Evolutionary conservation across 768 basidiomycete genomes (phyloP).

Genomic region (Russula vinacea): DNA sequence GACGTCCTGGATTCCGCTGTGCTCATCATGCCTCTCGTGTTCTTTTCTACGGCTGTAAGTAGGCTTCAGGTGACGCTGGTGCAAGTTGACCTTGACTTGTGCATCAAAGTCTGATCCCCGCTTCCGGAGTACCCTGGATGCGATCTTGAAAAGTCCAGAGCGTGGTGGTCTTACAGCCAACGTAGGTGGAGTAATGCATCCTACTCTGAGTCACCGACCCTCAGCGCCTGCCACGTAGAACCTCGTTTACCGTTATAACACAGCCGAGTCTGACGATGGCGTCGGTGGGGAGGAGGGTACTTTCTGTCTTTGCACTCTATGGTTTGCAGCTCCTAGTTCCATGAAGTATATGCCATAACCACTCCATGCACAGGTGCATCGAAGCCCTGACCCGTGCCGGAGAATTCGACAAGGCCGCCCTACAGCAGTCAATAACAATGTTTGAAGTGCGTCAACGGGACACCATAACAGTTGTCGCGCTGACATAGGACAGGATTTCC

Average conservation of each 20-base stretch:
- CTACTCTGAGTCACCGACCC: neutral
- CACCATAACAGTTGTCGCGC: neutral
- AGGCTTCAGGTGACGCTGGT: neutral
- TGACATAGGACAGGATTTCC: conserved; percentile 54
- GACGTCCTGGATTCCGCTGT: conserved; percentile 82
- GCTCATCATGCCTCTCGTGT: conserved; percentile 89
- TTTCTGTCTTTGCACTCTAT: conserved; percentile 85
- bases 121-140: conserved; percentile 80
- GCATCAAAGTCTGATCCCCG: conserved; percentile 70
- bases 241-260: conserved; percentile 88
- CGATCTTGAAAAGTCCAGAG: conserved; percentile 82
- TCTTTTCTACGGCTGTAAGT: conserved; percentile 80
- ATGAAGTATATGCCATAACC: neutral
- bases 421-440: conserved; percentile 74
- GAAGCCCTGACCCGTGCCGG: conserved; percentile 90
- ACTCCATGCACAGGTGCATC: conserved; percentile 55
- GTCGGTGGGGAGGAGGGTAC: conserved; percentile 96
- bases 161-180: conserved; percentile 90
- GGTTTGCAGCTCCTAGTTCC: conserved; percentile 40
- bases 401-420: conserved; percentile 62
- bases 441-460: conserved; percentile 62
- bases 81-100: neutral
- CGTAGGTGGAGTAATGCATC: conserved; percentile 39
- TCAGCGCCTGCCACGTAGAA: conserved; percentile 46
- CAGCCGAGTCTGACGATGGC: conserved; percentile 80